phyloP scores from a whole-genome alignment of 305 asterid genomes.

The Lippia alba region DNA sequence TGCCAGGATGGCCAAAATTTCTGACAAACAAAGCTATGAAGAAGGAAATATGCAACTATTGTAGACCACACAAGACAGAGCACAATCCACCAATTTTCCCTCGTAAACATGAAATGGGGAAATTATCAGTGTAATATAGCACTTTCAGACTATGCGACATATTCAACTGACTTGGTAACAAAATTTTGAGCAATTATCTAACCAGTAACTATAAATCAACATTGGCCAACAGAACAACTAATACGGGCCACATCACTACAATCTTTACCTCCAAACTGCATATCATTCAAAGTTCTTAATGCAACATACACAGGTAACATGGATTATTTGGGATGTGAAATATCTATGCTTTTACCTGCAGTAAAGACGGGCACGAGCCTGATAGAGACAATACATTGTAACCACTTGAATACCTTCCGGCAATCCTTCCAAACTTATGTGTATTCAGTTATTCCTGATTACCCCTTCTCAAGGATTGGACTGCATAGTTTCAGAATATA shows the following conservation, averaged over 20 bases:
- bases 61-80: conserved; percentile 6
- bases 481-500: background rate
- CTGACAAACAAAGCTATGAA: background rate
- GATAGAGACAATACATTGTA: background rate
- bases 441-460: background rate
- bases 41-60: background rate
- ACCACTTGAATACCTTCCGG: background rate
- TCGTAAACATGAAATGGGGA: background rate
- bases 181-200: background rate
- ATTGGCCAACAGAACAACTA: background rate
- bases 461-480: background rate
- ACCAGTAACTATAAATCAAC: background rate
- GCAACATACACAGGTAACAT: background rate
- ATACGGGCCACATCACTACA: background rate
- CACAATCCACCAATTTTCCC: background rate
- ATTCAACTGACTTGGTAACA: background rate
- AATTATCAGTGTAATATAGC: background rate
- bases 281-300: background rate
- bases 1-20: background rate
- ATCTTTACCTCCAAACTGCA: background rate
- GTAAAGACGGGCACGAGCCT: background rate
- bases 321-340: background rate
- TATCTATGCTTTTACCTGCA: background rate
- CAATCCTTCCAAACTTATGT: conserved; percentile 3
- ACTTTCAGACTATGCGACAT: background rate